These are phyloP conservation scores for Daldinia childiae DNA, from an alignment of 495 filamentous ascomycete species.

Conservation along the genomic window DNA sequence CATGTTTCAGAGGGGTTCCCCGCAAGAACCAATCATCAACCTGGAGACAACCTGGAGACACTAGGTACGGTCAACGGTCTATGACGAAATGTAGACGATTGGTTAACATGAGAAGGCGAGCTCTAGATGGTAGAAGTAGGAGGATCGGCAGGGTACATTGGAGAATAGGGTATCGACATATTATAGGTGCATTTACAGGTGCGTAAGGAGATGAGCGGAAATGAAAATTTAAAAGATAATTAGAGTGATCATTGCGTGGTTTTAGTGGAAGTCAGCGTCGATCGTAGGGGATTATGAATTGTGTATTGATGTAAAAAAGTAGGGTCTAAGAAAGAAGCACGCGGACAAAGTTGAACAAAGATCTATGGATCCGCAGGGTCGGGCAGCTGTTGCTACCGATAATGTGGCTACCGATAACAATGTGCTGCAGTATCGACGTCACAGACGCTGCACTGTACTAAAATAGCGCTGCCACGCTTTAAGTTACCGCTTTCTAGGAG, in stretches of 20 bases:
- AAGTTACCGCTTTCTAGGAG: neutral
- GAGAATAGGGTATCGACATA: neutral
- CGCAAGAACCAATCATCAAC: slow-evolving; percentile 19
- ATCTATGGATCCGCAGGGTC: slow-evolving; percentile 31
- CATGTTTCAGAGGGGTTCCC: slow-evolving; percentile 63
- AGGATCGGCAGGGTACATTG: slow-evolving; percentile 11
- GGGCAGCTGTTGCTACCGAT: slow-evolving; percentile 10
- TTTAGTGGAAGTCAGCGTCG: neutral
- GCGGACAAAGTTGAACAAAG: slow-evolving; percentile 31
- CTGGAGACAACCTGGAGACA: neutral
- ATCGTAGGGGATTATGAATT: neutral
- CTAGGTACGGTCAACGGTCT: slow-evolving; percentile 1
- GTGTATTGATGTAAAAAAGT: neutral
- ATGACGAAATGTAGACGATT: neutral
- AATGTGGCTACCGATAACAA: slow-evolving; percentile 11
- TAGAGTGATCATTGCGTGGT: slow-evolving; percentile 5
- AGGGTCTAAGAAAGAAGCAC: slow-evolving; percentile 17
- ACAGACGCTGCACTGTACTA: slow-evolving; percentile 11
- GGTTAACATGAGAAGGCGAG: neutral
- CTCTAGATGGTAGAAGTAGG: neutral
- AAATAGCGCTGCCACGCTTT: slow-evolving; percentile 17
- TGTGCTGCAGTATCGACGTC: slow-evolving; percentile 32
- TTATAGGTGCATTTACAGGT: slow-evolving; percentile 17
- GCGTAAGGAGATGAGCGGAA: neutral
- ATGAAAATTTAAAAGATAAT: slow-evolving; percentile 11